These are phyloP conservation scores for Kwoniella shandongensis DNA, from an alignment of 768 basidiomycete genomes.

Conservation along the genomic window DNA sequence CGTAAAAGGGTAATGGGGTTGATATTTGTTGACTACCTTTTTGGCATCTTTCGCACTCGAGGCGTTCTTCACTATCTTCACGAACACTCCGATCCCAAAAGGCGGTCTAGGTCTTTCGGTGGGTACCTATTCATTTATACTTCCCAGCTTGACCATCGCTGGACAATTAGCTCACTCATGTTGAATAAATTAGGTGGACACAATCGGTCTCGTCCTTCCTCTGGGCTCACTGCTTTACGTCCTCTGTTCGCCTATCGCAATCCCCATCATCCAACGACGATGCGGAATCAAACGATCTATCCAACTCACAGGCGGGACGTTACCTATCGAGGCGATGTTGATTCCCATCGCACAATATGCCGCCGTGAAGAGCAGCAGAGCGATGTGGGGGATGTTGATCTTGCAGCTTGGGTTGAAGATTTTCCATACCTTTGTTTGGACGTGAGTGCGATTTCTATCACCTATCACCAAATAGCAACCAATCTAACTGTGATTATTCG, in stretches of 20 bases:
- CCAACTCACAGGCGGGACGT: slow-evolving; percentile 10
- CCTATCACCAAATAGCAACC: not conserved
- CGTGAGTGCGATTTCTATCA: not conserved
- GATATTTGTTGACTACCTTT: not conserved
- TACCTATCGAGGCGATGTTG: slow-evolving; percentile 24
- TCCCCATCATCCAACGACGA: slow-evolving; percentile 25
- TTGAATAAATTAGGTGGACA: not conserved
- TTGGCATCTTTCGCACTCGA: slow-evolving; percentile 2
- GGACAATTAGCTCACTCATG: not conserved
- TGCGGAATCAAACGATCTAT: slow-evolving; percentile 20
- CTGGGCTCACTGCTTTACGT: slow-evolving; percentile 18
- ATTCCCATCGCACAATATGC: slow-evolving; percentile 31
- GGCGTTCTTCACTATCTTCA: slow-evolving; percentile 37
- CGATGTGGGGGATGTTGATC: slow-evolving; percentile 21
- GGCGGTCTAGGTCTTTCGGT: slow-evolving; percentile 43
- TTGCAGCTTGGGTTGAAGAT: not conserved
- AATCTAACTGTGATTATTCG: not conserved
- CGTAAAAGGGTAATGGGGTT: not conserved
- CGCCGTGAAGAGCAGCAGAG: slow-evolving; percentile 17
- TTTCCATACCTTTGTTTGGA: slow-evolving; percentile 9
- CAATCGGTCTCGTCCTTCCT: slow-evolving; percentile 1
- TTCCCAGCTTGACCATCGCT: not conserved
- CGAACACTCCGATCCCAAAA: slow-evolving; percentile 24
- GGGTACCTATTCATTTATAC: not conserved
- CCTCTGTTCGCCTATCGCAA: slow-evolving; percentile 21